These are phyloP conservation scores for Cyclostephanos invisitatus DNA, from an alignment of 108 stramenopile genomes.

Conservation along the genomic window DNA sequence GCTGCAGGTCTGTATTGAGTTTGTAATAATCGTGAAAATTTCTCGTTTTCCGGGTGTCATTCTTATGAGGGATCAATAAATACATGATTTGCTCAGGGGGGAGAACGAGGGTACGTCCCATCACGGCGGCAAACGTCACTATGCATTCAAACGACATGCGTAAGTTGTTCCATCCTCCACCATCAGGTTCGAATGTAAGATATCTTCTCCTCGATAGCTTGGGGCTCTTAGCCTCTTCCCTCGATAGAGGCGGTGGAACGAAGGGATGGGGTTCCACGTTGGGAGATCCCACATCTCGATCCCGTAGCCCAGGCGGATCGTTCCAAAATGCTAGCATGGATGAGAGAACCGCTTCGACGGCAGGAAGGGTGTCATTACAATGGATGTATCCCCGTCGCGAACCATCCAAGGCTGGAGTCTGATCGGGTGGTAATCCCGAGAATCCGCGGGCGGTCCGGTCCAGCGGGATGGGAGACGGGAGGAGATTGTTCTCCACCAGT, in stretches of 20 bases:
- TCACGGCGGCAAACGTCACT: conserved; percentile 72
- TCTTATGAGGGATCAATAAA: conserved; percentile 54
- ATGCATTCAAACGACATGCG: conserved; percentile 84
- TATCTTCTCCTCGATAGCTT: conserved; percentile 36
- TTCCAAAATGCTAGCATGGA: conserved; percentile 77
- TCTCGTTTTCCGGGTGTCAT: conserved; percentile 42
- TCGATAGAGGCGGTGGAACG: conserved; percentile 20
- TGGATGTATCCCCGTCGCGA: conserved; percentile 45
- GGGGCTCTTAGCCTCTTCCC: conserved; percentile 2
- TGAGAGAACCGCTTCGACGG: conserved; percentile 47
- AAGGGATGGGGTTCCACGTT: conserved; percentile 42
- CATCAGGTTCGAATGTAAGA: conserved; percentile 75
- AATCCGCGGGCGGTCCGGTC: conserved; percentile 61
- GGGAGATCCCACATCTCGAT: conserved; percentile 49
- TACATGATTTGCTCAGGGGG: conserved; percentile 83
- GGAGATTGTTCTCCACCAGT: conserved; percentile 25
- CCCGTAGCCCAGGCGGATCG: conserved; percentile 61
- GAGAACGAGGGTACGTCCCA: conserved; percentile 82
- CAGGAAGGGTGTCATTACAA: conserved; percentile 24
- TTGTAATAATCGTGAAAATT: conserved; percentile 48
- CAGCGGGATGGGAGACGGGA: conserved; percentile 32
- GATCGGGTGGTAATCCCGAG: conserved; percentile 51
- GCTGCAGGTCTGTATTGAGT: conserved; percentile 46
- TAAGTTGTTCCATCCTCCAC: conserved; percentile 81
- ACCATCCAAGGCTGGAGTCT: conserved; percentile 45